Evolutionary conservation across 768 basidiomycete species (phyloP).

Genomic region (Cyathus striatus): DNA sequence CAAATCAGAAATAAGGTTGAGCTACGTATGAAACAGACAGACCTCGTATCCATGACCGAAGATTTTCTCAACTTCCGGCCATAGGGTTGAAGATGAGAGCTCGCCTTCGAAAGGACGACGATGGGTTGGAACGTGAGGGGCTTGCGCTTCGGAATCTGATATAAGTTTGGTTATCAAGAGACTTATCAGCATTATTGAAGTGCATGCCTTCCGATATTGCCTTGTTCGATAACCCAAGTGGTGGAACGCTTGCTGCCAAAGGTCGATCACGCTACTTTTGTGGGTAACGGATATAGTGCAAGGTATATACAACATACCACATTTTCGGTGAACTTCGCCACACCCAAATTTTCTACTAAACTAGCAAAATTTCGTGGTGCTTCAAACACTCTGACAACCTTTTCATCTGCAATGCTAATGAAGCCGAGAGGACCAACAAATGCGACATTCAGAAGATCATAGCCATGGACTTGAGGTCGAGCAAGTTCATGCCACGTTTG

Average conservation of each 20-base stretch:
- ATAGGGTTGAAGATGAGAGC: conserved; percentile 79
- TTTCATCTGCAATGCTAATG: conserved; percentile 92
- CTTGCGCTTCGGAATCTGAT: no score
- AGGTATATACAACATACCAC: conserved; percentile 32
- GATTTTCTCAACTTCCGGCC: conserved; percentile 96
- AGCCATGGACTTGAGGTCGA: conserved; percentile 95
- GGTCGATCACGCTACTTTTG: conserved; percentile 52
- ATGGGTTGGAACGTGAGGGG: no score
- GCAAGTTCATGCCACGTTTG: conserved; percentile 77
- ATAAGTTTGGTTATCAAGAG: no score
- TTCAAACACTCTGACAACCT: conserved; percentile 90
- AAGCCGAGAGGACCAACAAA: conserved; percentile 78
- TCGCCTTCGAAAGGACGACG: conserved; percentile 86
- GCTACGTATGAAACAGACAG: conserved; percentile 6
- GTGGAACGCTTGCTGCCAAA: conserved; percentile 83
- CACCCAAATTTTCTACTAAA: conserved; percentile 44
- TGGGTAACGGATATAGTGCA: not conserved
- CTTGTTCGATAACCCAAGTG: conserved; percentile 92
- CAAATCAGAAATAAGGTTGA: conserved; percentile 1
- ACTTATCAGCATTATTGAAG: no score
- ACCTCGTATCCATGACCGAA: conserved; percentile 99
- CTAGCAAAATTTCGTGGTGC: conserved; percentile 80
- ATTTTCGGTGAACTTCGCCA: conserved; percentile 40
- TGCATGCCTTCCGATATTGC: conserved; percentile 74
- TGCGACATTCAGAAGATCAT: conserved; percentile 78